Evolutionary conservation across 805 yeast species (phyloP), one percentile per base, ranked within the genome.

Genomic region (Zygoascus flipseniorum): DNA sequence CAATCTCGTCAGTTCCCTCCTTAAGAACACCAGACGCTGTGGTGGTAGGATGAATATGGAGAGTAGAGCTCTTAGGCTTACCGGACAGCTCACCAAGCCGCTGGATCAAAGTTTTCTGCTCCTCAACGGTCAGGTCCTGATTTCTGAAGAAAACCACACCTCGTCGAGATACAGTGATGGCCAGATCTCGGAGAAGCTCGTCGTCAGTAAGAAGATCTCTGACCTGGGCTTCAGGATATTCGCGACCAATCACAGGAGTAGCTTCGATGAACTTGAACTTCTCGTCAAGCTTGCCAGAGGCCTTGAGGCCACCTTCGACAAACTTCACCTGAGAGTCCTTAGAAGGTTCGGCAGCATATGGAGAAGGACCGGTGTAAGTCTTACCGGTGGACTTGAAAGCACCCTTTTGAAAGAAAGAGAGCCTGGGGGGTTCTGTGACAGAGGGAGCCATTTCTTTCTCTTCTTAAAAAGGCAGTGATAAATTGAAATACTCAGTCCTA

Each of bases 121-220:
- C 56, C 35, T 58, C 63, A 26, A 58, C 59, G 19, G 58, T 55
- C 26, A 67, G 50, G 46, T 76, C 74, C 44, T 62, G 81, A 60
- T 74, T 69, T 56, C 76, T 66, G 72, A 77, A 76, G 60, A 77
- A 76, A 10, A 77, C 80, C 32, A 77, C 80, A 31, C 75, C 76
- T 57, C 80, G 69, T 62, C 75, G 77, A 8, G 80, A 72, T 11
- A 76, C 63, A 31, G 74, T 61, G 20, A 75, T 61, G 6, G 81
- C 81, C 58, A 77, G 66, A 55, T 77, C 80, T 55, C 75, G 57
- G 11, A 64, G 53, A 20, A 62, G 60, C 31, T 56, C 59, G n/a
- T 66, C 67, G 49, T 64, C 63, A 20, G 57, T 44, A 19, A 66
- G 56, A 42, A 65, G 52, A 8, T 66, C 69, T 9, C 51, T 41